Evolutionary conservation across 805 yeast species (phyloP).

Genomic region (Candida nanaspora): DNA sequence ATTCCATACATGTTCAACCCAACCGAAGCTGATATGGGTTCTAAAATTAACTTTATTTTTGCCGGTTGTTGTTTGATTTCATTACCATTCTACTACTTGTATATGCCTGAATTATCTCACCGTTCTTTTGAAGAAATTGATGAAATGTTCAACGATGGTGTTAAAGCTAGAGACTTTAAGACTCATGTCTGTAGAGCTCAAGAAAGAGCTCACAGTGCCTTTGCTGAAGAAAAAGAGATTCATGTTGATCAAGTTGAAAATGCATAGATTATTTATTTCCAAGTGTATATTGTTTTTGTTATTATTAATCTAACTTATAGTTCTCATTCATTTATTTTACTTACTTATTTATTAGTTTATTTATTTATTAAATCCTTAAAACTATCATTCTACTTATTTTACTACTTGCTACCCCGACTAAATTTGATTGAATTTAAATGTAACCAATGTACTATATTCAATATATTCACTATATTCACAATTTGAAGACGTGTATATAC

Average conservation of each 20-base stretch:
- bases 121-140: conserved; percentile 58
- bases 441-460: too few relatives aligned
- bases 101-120: conserved; percentile 52
- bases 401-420: too few relatives aligned
- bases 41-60: conserved; percentile 44
- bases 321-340: too few relatives aligned
- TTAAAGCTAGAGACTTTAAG: conserved; percentile 26
- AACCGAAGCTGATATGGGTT: conserved; percentile 36
- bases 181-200: background rate
- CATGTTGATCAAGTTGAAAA: background rate
- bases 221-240: background rate
- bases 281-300: too few relatives aligned
- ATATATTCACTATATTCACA: too few relatives aligned
- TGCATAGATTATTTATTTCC: too few relatives aligned
- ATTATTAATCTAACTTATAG: too few relatives aligned
- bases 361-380: too few relatives aligned
- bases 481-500: too few relatives aligned
- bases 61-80: conserved; percentile 28
- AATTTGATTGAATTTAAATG: too few relatives aligned
- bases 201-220: background rate
- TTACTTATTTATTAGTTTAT: too few relatives aligned
- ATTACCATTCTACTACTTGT: conserved; percentile 38
- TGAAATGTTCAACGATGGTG: conserved; percentile 34
- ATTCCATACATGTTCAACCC: conserved; percentile 46
- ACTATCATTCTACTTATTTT: too few relatives aligned